A percentile compares a stretch with the other conserved stretches of the same genome.
phyloP scores from a whole-genome alignment of 2,329 filamentous ascomycete species.

The Aureobasidium namibiae region DNA sequence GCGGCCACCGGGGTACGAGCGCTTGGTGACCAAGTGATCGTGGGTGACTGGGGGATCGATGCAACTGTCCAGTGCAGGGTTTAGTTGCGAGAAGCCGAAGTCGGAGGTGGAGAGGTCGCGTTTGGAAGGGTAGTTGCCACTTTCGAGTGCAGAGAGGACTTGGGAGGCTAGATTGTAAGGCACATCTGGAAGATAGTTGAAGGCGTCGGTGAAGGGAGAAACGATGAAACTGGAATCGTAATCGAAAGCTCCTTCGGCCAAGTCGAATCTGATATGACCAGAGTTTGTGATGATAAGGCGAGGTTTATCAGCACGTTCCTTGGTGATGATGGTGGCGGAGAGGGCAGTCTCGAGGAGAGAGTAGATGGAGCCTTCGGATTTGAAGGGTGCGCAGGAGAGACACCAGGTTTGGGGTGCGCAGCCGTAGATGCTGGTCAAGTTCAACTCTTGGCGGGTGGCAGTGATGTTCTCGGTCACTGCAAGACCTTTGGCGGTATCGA shows the following conservation, averaged over 20 bases:
- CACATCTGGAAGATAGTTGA: conserved; percentile 47
- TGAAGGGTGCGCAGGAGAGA: conserved; percentile 47
- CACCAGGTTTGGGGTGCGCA: conserved; percentile 56
- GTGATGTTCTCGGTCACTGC: conserved; percentile 44
- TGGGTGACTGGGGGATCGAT: conserved; percentile 37
- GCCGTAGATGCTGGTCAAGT: conserved; percentile 44
- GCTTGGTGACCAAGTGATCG: conserved; percentile 22
- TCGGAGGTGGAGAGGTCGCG: conserved; percentile 23
- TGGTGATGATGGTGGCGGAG: conserved; percentile 10
- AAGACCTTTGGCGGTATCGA: conserved; percentile 43
- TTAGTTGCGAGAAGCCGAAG: conserved; percentile 29
- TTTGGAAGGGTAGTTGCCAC: conserved; percentile 30
- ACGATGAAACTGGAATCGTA: conserved; percentile 33
- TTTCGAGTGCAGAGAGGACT: conserved; percentile 38
- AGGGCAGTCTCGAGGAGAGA: conserved; percentile 37
- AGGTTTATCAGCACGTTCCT: conserved; percentile 4
- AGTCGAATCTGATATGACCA: conserved; percentile 49
- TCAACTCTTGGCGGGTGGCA: conserved; percentile 42
- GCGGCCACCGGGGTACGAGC: conserved; percentile 29
- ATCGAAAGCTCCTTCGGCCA: conserved; percentile 56
- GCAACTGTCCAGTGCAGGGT: conserved; percentile 36
- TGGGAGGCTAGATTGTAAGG: conserved; percentile 40
- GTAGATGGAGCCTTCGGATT: conserved; percentile 47
- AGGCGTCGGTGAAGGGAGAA: conserved; percentile 46
- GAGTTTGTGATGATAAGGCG: conserved; percentile 52